A percentile compares a stretch with the other conserved stretches of the same genome.
These are phyloP conservation scores for Infundibulicybe gibba DNA, from an alignment of 768 basidiomycete species.

Conservation along the genomic window DNA sequence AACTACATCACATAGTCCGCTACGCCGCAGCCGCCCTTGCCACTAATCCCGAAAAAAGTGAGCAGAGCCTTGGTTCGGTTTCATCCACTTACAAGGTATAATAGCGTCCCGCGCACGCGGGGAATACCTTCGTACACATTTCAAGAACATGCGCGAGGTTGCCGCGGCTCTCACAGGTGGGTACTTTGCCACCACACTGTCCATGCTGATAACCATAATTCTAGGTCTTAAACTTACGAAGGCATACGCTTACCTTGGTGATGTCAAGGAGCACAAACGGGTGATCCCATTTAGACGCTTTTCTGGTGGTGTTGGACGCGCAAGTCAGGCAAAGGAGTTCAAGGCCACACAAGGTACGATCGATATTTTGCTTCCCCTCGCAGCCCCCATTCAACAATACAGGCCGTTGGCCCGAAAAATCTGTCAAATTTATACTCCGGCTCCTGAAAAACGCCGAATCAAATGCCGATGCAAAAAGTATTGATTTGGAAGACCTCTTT, in stretches of 20 bases:
- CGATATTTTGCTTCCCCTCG: background rate
- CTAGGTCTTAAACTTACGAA: constrained; percentile 89
- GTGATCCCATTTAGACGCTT: constrained; percentile 96
- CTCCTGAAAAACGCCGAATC: constrained; percentile 99
- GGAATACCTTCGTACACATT: constrained; percentile 98
- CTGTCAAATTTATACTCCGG: constrained; percentile 89
- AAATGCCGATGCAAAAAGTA: constrained; percentile 96
- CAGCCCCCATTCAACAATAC: constrained; percentile 3
- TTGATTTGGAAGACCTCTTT: constrained; percentile 86
- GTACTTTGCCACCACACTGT: constrained; percentile 12
- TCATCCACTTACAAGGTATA: constrained; percentile 16
- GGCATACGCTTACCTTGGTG: constrained; percentile 91
- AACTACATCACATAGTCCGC: constrained; percentile 56
- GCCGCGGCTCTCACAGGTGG: constrained; percentile 89
- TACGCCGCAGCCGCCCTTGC: constrained; percentile 88
- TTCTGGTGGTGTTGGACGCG: constrained; percentile 91
- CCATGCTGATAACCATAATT: background rate
- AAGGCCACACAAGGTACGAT: constrained; percentile 88
- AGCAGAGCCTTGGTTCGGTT: constrained; percentile 21
- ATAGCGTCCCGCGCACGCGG: constrained; percentile 89
- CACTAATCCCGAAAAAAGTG: constrained; percentile 95
- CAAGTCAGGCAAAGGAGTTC: constrained; percentile 95
- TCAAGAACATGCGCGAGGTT: constrained; percentile 99
- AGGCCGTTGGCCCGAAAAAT: constrained; percentile 99
- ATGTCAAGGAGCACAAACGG: constrained; percentile 96